A percentile compares a stretch with the other conserved stretches of the same genome.
Evolutionary conservation across 805 yeast species (phyloP).

Genomic region (Candida berthetii): DNA sequence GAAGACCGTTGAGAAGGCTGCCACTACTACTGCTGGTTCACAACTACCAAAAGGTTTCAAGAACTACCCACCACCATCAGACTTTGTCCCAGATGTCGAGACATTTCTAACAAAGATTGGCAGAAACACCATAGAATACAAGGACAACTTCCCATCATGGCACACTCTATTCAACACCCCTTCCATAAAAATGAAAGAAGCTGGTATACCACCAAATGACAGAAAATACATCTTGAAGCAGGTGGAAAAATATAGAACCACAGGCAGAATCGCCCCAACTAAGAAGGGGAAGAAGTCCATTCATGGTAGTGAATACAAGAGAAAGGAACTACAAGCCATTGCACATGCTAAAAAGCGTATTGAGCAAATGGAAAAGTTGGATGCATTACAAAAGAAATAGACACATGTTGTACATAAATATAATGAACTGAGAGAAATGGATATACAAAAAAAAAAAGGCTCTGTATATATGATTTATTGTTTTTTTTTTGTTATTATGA

Average conservation of each 20-base stretch:
- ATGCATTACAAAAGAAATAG: neutral
- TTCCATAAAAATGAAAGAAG: constrained; percentile 54
- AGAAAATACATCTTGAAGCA: constrained; percentile 73
- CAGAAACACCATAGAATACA: constrained; percentile 60
- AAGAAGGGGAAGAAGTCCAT: constrained; percentile 64
- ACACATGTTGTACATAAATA: neutral
- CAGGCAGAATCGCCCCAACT: constrained; percentile 48
- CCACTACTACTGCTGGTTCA: neutral
- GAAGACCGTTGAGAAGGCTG: constrained; percentile 1
- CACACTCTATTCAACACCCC: constrained; percentile 53
- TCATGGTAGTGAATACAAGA: constrained; percentile 84
- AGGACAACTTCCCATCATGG: constrained; percentile 67
- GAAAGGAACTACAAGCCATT: constrained; percentile 59
- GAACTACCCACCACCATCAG: constrained; percentile 41
- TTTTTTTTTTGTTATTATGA: neutral
- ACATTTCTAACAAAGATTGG: constrained; percentile 78
- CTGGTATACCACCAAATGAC: constrained; percentile 69
- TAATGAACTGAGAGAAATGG: neutral
- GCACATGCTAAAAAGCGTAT: constrained; percentile 35
- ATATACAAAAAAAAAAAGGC: neutral
- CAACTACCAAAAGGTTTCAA: constrained; percentile 3
- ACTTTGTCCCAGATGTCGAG: constrained; percentile 57
- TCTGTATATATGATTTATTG: neutral
- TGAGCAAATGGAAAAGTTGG: constrained; percentile 12
- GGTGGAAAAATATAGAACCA: constrained; percentile 59